Evolutionary conservation across 2,329 filamentous ascomycete species (phyloP), one percentile per base, ranked within the genome.

Genomic region (Monilinia polystroma): DNA sequence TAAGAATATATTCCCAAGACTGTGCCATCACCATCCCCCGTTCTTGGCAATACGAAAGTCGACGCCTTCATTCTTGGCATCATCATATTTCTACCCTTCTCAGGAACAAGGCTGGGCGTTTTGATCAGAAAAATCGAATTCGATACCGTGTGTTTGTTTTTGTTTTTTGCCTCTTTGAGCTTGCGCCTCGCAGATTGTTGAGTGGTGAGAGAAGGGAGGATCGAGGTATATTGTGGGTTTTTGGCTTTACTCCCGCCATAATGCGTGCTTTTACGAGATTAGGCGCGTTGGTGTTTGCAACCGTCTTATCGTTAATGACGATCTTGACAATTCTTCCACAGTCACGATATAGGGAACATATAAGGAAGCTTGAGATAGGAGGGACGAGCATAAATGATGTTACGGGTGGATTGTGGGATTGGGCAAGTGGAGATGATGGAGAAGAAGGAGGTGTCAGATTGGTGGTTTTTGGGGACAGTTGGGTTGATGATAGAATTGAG

Each of bases 391-490:
- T 73, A 2, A 70, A 72, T 51, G 65, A 68, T 35, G 68, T 71
- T 32, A 53, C 64, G 10, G 60, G 63, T 47, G 35, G 55, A 20
- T 35, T 72, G 8, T 74, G 71, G 72, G 66, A 62, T 26, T 75
- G 72, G 73, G 69, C 65, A 1, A 38, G 54, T 38, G 64, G 67
- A 10, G 67, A 66, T 56, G 64, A 63, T 41, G 64, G 63, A 7
- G 64, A 67, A 26, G 54, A 57, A 6, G 68, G 64, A 16, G 70
- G 70, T 2, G 38, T 72, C 11, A 67, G 72, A 43, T 55, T 76
- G 49, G 73, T 76, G 6, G 70, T 76, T 56, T 76, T 76, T 67
- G 75, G 75, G 3, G 75, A 76, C 64, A 72, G 70, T 35, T 76
- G 74, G 74, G 73, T 73, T 6, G 75, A 74, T 69, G 69, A 73